Base-by-base conservation (phyloP, 2,329 filamentous ascomycete genomes). In the Aureobasidium zeae region DNA sequence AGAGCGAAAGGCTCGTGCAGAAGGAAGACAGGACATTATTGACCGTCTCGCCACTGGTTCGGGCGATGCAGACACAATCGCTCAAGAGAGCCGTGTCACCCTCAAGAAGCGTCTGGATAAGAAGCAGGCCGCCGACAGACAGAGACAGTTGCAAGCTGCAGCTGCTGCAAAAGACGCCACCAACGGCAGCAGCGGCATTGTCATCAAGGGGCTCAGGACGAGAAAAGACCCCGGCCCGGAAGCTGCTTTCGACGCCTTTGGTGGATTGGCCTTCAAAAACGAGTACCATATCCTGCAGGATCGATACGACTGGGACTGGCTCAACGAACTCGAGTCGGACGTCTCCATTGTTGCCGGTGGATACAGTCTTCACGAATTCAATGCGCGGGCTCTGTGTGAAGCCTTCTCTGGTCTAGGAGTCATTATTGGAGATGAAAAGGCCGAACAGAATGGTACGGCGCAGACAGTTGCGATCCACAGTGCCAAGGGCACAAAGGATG, bases 341-440 rank as follows among this genome's bases (percentile, higher is more conserved):
- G 65, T 73, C 2, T 70, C 74, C 32, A 78, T 83, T 57, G 67
- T 74, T 39, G 85, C 84, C 12, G 88, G 87, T 22, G 93, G 91
- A 0, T 96, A 93, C 63, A 80, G 81, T 55, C 69, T 89, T 31
- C 70, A 75, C 24, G 87, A 94, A 58, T 96, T 91, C 58, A 85
- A 86, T 55, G 72, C 79, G 6, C 73, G 88, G 17, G 81, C 85
- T 17, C 67, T 98, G 58, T 83, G 86, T 48, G 88, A 95, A 58
- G 87, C 89, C 0, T 96, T 95, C 64, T 79, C 85, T 0, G 91
- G 93, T 0, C 63, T 98, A 48, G 86, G 84, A 1, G 84, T 94
- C 30, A 93, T 94, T 54, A 70, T 98, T 30, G 81, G 76, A 25
- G 86, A 95, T 33, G 88, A 94, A 57, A 57, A 54, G 37, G 59